A percentile compares a stretch with the other conserved stretches of the same genome.
Evolutionary conservation across 2,329 filamentous ascomycete genomes (phyloP).

Genomic region (Talaromyces amestolkiae): DNA sequence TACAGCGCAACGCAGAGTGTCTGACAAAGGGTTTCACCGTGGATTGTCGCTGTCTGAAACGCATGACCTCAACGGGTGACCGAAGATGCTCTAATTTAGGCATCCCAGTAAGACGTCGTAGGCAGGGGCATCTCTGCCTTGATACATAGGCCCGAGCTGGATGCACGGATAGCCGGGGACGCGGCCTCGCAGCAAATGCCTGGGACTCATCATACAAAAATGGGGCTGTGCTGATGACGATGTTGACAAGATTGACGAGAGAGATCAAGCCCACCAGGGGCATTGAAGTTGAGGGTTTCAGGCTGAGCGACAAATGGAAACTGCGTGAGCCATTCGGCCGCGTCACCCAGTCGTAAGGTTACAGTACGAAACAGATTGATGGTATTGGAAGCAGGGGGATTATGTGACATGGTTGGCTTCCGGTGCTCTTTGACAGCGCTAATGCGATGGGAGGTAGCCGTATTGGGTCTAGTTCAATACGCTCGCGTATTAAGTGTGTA

Average conservation of each 20-base stretch:
- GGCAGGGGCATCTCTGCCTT: not conserved
- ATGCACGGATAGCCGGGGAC: not conserved
- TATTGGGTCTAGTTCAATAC: too few species aligned
- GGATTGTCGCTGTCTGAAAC: not conserved
- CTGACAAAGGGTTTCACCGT: constrained; percentile 1
- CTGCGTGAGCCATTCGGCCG: not conserved
- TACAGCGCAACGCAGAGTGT: not conserved
- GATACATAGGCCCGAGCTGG: not conserved
- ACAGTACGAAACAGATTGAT: not conserved
- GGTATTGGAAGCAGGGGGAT: not conserved
- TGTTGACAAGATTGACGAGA: not conserved
- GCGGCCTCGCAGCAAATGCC: not conserved
- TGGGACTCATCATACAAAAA: not conserved
- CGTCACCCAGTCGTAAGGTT: not conserved
- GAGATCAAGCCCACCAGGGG: not conserved
- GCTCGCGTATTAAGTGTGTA: too few species aligned
- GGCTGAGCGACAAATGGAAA: not conserved
- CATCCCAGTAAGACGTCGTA: not conserved
- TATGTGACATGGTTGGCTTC: too few species aligned
- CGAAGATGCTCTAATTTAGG: too few species aligned
- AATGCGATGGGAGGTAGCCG: too few species aligned
- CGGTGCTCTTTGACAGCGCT: too few species aligned
- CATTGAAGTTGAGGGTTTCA: too few species aligned
- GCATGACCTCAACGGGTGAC: not conserved
- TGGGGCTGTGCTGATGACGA: not conserved